phyloP scores from a whole-genome alignment of 345 rosid genomes.

The Populus ilicifolia region DNA sequence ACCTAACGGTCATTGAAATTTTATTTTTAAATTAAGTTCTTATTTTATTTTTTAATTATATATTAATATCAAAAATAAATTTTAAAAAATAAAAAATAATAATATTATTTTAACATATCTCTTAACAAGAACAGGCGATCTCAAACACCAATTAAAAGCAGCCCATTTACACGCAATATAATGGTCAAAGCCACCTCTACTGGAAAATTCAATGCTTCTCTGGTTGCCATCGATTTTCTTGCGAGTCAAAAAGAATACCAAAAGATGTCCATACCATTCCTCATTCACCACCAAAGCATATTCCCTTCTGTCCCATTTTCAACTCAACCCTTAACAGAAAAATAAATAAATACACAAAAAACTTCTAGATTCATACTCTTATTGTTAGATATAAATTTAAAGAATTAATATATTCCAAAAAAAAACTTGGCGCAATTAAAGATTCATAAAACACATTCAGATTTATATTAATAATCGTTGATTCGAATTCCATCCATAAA shows the following conservation, averaged over 20 bases:
- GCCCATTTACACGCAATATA: background rate
- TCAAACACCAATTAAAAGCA: background rate
- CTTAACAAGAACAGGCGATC: too few relatives aligned
- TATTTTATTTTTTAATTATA: too few relatives aligned
- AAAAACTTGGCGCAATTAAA: background rate
- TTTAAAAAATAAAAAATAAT: too few relatives aligned
- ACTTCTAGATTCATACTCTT: too few relatives aligned
- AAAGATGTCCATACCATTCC: background rate
- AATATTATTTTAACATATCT: too few relatives aligned
- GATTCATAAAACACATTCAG: background rate
- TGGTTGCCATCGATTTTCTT: slow-evolving; percentile 14
- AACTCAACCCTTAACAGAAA: background rate
- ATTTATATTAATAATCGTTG: too few relatives aligned
- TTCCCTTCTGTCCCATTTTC: too few relatives aligned
- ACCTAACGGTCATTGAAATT: too few relatives aligned
- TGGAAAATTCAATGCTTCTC: slow-evolving; percentile 20
- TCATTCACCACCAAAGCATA: background rate
- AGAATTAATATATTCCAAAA: background rate
- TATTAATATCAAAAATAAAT: too few relatives aligned
- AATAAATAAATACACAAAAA: background rate
- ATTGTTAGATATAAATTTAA: too few relatives aligned
- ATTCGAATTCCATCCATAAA: too few relatives aligned
- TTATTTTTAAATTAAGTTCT: too few relatives aligned
- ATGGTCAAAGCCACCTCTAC: slow-evolving; percentile 25
- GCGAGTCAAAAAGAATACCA: background rate